Percentiles rank a stretch among this genome's conserved stretches.
Evolutionary conservation across 139 green algal genomes (phyloP).

Genomic region (Dunaliella sp.): DNA sequence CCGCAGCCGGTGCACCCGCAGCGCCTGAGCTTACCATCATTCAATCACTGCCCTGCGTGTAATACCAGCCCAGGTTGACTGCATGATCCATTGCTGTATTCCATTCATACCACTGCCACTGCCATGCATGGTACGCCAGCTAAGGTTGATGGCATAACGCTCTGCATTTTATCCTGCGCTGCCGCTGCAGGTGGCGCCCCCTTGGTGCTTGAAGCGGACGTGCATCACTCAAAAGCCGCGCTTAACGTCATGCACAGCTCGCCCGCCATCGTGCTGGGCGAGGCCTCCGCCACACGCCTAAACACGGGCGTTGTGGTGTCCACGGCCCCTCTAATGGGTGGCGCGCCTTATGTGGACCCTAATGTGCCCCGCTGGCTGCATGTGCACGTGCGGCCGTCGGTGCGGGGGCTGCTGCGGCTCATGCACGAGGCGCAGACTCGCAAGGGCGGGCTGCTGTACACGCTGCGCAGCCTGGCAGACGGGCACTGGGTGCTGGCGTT

Average conservation of each 20-base stretch:
- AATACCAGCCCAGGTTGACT: too few relatives aligned
- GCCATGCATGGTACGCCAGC: too few relatives aligned
- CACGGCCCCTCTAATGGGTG: conserved; percentile 71
- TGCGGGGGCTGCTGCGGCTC: conserved; percentile 62
- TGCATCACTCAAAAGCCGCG: neutral
- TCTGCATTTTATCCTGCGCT: too few relatives aligned
- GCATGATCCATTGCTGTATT: too few relatives aligned
- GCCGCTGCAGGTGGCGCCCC: neutral
- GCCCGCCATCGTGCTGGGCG: conserved; percentile 66
- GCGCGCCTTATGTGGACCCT: conserved; percentile 47
- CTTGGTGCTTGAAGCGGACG: neutral
- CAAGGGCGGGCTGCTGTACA: conserved; percentile 46
- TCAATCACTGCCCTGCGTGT: too few relatives aligned
- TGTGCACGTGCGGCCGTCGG: conserved; percentile 70
- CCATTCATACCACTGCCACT: too few relatives aligned
- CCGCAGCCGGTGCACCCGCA: too few relatives aligned
- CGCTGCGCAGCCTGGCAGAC: conserved; percentile 64
- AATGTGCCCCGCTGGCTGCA: conserved; percentile 75
- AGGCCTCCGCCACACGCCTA: conserved; percentile 43
- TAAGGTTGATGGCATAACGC: too few relatives aligned
- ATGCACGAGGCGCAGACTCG: conserved; percentile 22
- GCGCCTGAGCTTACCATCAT: too few relatives aligned
- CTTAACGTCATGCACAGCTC: conserved; percentile 35
- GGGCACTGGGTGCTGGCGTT: conserved; percentile 88
- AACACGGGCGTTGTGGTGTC: conserved; percentile 66